Conservation (phyloP, 768 basidiomycete genomes). For the Boletus rufocinnamomeus region DNA sequence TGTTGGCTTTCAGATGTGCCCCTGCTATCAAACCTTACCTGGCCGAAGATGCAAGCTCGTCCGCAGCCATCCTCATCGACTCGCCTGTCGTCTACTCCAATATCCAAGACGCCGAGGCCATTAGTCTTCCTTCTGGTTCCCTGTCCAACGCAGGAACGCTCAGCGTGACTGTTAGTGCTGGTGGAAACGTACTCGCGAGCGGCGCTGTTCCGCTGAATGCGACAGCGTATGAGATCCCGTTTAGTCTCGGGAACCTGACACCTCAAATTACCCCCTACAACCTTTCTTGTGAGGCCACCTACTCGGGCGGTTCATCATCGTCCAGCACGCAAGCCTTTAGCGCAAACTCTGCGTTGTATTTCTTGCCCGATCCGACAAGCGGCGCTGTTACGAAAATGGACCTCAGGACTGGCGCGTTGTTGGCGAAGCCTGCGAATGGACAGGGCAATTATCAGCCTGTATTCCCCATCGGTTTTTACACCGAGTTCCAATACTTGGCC, state of each 20-base stretch:
- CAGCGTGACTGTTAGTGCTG: slow-evolving; percentile 45
- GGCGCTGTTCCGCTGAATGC: slow-evolving; percentile 54
- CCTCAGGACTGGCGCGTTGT: slow-evolving; percentile 53
- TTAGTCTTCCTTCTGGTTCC: slow-evolving; percentile 37
- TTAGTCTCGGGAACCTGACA: slow-evolving; percentile 46
- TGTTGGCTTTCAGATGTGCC: slow-evolving; percentile 58
- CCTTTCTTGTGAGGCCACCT: slow-evolving; percentile 32
- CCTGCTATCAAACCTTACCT: slow-evolving; percentile 62
- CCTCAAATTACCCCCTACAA: slow-evolving; percentile 39
- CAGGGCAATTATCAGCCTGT: slow-evolving; percentile 51
- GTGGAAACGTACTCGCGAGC: slow-evolving; percentile 45
- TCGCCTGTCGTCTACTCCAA: slow-evolving; percentile 48
- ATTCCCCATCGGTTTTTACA: slow-evolving; percentile 47
- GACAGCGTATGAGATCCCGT: slow-evolving; percentile 48
- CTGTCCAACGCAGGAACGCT: slow-evolving; percentile 32
- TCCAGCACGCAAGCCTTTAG: slow-evolving; percentile 41
- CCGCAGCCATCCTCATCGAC: slow-evolving; percentile 54
- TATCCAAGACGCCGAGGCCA: slow-evolving; percentile 46
- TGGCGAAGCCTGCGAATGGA: slow-evolving; percentile 52
- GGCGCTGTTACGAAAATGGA: slow-evolving; percentile 62
- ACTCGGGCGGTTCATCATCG: slow-evolving; percentile 34
- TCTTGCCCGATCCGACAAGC: slow-evolving; percentile 47
- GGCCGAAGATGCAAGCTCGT: slow-evolving; percentile 47
- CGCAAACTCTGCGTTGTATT: slow-evolving; percentile 46
- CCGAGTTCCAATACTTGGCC: slow-evolving; percentile 39